A percentile compares a stretch with the other conserved stretches of the same genome.
These are phyloP conservation scores for Paracoccidioides brasiliensis DNA, from an alignment of 2,329 filamentous ascomycete species.

Conservation along the genomic window DNA sequence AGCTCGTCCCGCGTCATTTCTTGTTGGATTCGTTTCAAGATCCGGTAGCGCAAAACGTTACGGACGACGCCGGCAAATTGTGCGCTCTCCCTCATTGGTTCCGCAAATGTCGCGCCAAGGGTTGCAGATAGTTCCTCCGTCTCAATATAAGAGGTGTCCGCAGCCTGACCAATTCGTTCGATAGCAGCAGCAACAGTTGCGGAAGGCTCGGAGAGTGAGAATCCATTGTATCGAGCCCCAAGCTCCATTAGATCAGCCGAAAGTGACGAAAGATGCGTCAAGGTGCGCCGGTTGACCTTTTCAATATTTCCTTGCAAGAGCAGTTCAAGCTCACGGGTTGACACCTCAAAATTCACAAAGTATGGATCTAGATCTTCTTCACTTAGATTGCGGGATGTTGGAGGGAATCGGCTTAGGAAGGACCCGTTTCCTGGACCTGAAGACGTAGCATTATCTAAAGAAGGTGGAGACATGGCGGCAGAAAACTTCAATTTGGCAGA, in stretches of 20 bases:
- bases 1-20: slow-evolving; percentile 94
- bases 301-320: slow-evolving; percentile 88
- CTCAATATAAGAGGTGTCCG: slow-evolving; percentile 89
- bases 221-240: slow-evolving; percentile 91
- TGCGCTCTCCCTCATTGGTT: slow-evolving; percentile 94
- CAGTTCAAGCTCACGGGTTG: slow-evolving; percentile 80
- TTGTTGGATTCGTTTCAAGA: slow-evolving; percentile 89
- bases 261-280: slow-evolving; percentile 72
- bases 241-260: slow-evolving; percentile 84
- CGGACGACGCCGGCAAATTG: slow-evolving; percentile 94
- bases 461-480: slow-evolving; percentile 27
- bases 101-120: slow-evolving; percentile 86
- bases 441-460: slow-evolving; percentile 40
- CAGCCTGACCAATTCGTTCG: slow-evolving; percentile 85
- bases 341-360: slow-evolving; percentile 84
- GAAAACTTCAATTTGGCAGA: slow-evolving; percentile 69
- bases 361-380: slow-evolving; percentile 93
- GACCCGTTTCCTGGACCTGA: slow-evolving; percentile 37
- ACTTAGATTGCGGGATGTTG: slow-evolving; percentile 58
- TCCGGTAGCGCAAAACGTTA: slow-evolving; percentile 73
- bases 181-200: slow-evolving; percentile 82
- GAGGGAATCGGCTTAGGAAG: slow-evolving; percentile 67
- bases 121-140: slow-evolving; percentile 81
- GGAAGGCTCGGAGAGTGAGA: slow-evolving; percentile 85
- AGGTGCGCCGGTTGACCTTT: slow-evolving; percentile 81